These are phyloP conservation scores for Penicillium flavigenum DNA, from an alignment of 495 filamentous ascomycete species.

Conservation along the genomic window DNA sequence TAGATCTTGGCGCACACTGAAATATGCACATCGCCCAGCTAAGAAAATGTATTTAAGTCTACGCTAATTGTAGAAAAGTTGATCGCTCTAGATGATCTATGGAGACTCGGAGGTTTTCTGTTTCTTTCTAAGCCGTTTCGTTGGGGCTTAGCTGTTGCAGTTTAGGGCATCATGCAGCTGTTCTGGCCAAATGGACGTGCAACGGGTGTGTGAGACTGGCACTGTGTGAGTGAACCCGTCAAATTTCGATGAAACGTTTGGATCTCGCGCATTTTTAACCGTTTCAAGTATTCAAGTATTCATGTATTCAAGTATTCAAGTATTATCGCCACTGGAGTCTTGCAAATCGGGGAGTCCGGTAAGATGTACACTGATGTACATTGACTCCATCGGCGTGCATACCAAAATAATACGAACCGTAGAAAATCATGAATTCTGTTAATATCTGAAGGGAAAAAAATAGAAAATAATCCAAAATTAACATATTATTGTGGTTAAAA, in stretches of 20 bases:
- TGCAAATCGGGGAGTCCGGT: constrained; percentile 29
- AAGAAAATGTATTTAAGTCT: constrained; percentile 5
- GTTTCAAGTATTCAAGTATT: constrained; percentile 11
- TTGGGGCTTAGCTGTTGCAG: constrained; percentile 36
- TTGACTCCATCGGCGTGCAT: constrained; percentile 29
- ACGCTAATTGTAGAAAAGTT: neutral
- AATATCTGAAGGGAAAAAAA: neutral
- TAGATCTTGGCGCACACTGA: constrained; percentile 12
- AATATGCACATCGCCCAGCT: constrained; percentile 13
- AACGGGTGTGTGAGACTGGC: constrained; percentile 28
- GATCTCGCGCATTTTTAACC: constrained; percentile 3
- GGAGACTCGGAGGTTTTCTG: constrained; percentile 1
- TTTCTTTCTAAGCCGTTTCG: constrained; percentile 14
- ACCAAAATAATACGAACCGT: constrained; percentile 18
- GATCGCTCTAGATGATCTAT: constrained; percentile 3
- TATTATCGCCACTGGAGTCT: constrained; percentile 13
- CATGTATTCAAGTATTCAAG: constrained; percentile 10
- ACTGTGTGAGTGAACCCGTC: constrained; percentile 16
- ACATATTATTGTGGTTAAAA: constrained; percentile 16
- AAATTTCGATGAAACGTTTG: constrained; percentile 19
- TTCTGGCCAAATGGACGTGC: constrained; percentile 31
- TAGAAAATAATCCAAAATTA: neutral
- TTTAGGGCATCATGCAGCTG: constrained; percentile 34
- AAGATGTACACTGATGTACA: constrained; percentile 10
- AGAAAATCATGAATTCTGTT: neutral